Base-by-base conservation (phyloP, 139 green algal species). In the Gonium pectorale region DNA sequence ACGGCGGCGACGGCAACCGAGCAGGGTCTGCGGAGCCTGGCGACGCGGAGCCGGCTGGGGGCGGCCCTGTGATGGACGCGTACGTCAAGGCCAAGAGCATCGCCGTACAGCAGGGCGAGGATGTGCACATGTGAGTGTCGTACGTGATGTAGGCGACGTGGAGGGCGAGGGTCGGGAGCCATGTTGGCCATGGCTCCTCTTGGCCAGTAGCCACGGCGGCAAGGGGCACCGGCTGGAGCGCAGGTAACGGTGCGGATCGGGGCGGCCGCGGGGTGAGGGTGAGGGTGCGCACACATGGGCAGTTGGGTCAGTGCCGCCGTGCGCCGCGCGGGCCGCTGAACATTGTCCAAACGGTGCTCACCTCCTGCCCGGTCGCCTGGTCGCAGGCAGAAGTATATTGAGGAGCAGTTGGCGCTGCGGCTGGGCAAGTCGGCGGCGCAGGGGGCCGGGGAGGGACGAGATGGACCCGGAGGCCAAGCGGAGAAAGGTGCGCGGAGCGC, bases 51-150 rank as follows among this genome's bases (percentile, higher is more conserved):
- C 37, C 17, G 6, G 68, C 44, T 26, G 46, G 21, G 5, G 54
- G 54, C 13, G 35, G 27, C 0, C 22, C 40, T 3, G 74, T 81
- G 38, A 81, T 81, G 74, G 75, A 82, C 5, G n/a, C 75, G 5
- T 82, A 82, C 59, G 75, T 82, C 5, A 82, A 82, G 75, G 75
- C 75, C 40, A 82, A 82, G 56, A 44, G 37, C 75, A 82, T 82
- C 29, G 75, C 59, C 13, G 60, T 41, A n/a, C 52, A 70, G 59
- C 62, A 66, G 44, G 27, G 64, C 21, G 77, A 83, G 77, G 77
- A 83, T 44, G 62, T 31, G 43, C 77, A 83, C 60, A 83, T 83
- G 77, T 83, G 75, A 46, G 75, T 69, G 15, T n/a, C n/a, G n/a
- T n/a, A n/a, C n/a, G n/a, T n/a, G n/a, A n/a, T n/a, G n/a, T n/a